Percentiles rank a stretch among this genome's conserved stretches.
Evolutionary conservation across 352 stramenopile species (phyloP).

Genomic region (Globisporangium uncinulatum): DNA sequence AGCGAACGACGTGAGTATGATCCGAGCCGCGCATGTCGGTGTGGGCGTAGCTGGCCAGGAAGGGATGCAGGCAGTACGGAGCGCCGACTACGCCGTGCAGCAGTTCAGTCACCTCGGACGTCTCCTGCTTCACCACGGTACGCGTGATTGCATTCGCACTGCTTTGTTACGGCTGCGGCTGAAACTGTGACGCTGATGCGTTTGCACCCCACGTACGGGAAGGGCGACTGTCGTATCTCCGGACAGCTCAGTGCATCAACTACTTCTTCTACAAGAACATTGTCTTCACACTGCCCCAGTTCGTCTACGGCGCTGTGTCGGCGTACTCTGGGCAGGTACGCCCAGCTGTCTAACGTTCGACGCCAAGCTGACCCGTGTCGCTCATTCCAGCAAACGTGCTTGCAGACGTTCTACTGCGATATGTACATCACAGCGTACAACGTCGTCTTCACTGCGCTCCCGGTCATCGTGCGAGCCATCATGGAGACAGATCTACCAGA

Average conservation of each 20-base stretch:
- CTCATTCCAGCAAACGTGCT: not conserved
- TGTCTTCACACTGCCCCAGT: conserved; percentile 86
- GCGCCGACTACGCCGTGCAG: conserved; percentile 74
- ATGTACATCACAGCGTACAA: conserved; percentile 93
- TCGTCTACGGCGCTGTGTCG: conserved; percentile 82
- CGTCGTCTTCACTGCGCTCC: conserved; percentile 89
- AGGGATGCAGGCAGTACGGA: conserved; percentile 86
- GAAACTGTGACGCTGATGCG: too few relatives aligned
- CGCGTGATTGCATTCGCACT: not conserved
- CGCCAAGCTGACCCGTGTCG: too few relatives aligned
- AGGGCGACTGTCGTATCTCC: conserved; percentile 95
- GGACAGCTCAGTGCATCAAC: conserved; percentile 93
- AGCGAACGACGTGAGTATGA: conserved; percentile 99
- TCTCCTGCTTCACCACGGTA: conserved; percentile 71
- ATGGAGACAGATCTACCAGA: conserved; percentile 79
- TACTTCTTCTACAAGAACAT: conserved; percentile 99
- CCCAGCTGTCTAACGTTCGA: not conserved
- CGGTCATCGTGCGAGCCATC: conserved; percentile 76
- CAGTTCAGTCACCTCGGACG: conserved; percentile 78
- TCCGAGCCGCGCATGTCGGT: conserved; percentile 97
- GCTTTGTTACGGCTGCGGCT: not conserved
- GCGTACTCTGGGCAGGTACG: conserved; percentile 82
- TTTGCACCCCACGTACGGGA: not conserved
- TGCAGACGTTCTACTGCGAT: conserved; percentile 70
- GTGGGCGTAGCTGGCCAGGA: conserved; percentile 98